A percentile compares a stretch with the other conserved stretches of the same genome.
Conservation (phyloP, 495 filamentous ascomycete genomes). For the Penicillium ucsense region DNA sequence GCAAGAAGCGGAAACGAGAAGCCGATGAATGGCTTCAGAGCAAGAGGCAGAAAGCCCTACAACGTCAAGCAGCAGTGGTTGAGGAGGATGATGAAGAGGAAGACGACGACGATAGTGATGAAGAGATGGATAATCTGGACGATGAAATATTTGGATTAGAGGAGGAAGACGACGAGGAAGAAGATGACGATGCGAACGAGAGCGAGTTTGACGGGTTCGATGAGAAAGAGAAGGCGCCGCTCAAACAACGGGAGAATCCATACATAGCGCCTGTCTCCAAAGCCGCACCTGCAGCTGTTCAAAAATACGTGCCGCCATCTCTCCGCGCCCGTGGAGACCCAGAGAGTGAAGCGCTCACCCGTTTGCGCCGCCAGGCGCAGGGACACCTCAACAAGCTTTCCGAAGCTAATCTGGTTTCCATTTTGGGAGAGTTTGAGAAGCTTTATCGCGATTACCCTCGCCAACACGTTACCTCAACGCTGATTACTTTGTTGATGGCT, state of each 20-base stretch:
- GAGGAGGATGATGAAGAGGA: constrained; percentile 16
- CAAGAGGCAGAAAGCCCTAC: constrained; percentile 53
- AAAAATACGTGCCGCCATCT: constrained; percentile 85
- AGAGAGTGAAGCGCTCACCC: constrained; percentile 56
- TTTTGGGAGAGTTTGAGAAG: constrained; percentile 69
- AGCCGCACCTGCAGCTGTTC: constrained; percentile 13
- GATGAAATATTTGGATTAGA: constrained; percentile 15
- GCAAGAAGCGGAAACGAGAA: constrained; percentile 46
- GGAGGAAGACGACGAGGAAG: constrained; percentile 13
- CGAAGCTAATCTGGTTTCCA: constrained; percentile 74
- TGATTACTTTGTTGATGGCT: constrained; percentile 63
- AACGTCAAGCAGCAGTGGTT: constrained; percentile 15
- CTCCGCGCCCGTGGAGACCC: constrained; percentile 53
- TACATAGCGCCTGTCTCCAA: constrained; percentile 46
- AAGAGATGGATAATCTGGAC: constrained; percentile 23
- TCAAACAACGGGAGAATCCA: constrained; percentile 49
- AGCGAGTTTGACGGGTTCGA: constrained; percentile 34
- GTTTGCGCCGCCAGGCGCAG: constrained; percentile 69
- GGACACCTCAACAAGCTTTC: constrained; percentile 89
- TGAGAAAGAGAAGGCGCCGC: constrained; percentile 19
- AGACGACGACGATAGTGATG: constrained; percentile 16
- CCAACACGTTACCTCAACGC: constrained; percentile 69
- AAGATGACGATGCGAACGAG: constrained; percentile 17
- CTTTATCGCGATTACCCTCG: constrained; percentile 74
- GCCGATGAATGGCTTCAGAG: constrained; percentile 48